Base-by-base conservation (phyloP, 768 basidiomycete species). In the Mycena indigotica region DNA sequence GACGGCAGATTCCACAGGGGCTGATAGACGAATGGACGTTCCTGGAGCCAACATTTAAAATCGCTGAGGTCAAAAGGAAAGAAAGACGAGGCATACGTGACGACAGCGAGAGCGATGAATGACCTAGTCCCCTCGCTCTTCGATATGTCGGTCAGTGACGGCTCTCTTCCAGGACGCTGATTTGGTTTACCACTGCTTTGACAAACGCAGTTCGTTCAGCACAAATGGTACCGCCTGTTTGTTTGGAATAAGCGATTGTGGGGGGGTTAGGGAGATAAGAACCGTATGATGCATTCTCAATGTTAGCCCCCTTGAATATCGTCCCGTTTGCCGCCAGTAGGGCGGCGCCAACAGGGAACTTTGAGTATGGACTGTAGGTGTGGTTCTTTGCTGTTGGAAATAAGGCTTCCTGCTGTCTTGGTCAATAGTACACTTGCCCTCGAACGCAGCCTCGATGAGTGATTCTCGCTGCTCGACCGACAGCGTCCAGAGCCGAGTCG, bases 261-360 rank as follows among this genome's bases (percentile, higher is more conserved):
- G 21, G 30, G 3, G 15, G 28, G 71, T 24, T 19, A 28, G 25
- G 19, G 15, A 8, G n/a, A 13, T 23, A 28, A 77, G n/a, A 57
- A 95, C 95, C 94, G 66, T 93, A 92, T 0, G 90, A 89, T 0
- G 93, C 94, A 66, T 97, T 98, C 76, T 99, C 97, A 58, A 98
- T 82, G 70, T 97, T 98, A 28, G 89, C 88, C 4, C 96, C 62
- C 28, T 83, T 87, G 57, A 96, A 84, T 21, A 96, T 82, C 8
- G 76, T 70, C 0, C 91, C 92, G 39, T 88, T 83, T 0, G 80
- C 68, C 2, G 86, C 76, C 17, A 98, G 73, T 12, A 98, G 72
- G 1, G 94, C 91, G 0, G 95, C 95, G 0, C 96, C 96, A 16
- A 98, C 96, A 6, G 88, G 85, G 69, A 99, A 97, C 28, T 93